These are phyloP conservation scores for Gonium pectorale DNA, from an alignment of 139 green algal species.

Conservation along the genomic window DNA sequence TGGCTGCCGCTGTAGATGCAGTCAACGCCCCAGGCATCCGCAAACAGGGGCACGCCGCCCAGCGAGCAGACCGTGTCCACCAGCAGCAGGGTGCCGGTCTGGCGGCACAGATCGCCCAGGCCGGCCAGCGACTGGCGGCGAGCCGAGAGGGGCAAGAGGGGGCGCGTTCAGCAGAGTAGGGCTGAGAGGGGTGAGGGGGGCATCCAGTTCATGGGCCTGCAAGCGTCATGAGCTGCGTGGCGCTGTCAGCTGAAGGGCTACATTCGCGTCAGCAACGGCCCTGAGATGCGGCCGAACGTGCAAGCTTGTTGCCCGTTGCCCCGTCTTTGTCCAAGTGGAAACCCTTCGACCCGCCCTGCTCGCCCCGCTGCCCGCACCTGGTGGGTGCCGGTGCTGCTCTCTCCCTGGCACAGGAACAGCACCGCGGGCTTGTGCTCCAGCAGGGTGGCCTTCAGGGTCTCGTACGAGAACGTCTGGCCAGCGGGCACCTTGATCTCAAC, in stretches of 20 bases:
- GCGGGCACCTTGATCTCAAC: constrained; percentile 77
- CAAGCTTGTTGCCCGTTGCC: no score
- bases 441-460: constrained; percentile 71
- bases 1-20: constrained; percentile 91
- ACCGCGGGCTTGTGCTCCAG: constrained; percentile 85
- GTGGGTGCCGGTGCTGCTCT: constrained; percentile 68
- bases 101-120: constrained; percentile 86
- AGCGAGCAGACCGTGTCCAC: constrained; percentile 95
- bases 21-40: constrained; percentile 84
- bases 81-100: constrained; percentile 87
- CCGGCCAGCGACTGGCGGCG: constrained; percentile 63
- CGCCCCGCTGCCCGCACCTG: constrained; percentile 46
- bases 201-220: no score
- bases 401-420: constrained; percentile 89
- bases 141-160: background rate
- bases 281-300: no score
- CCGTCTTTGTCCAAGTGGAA: no score
- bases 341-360: no score
- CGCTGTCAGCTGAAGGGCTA: no score
- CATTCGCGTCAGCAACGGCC: no score
- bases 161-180: no score
- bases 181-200: no score
- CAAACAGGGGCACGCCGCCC: constrained; percentile 58
- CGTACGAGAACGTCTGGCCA: constrained; percentile 80
- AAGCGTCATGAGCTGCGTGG: no score